These are phyloP conservation scores for Pythium phragmiticola DNA, from an alignment of 352 stramenopile species.

Conservation along the genomic window DNA sequence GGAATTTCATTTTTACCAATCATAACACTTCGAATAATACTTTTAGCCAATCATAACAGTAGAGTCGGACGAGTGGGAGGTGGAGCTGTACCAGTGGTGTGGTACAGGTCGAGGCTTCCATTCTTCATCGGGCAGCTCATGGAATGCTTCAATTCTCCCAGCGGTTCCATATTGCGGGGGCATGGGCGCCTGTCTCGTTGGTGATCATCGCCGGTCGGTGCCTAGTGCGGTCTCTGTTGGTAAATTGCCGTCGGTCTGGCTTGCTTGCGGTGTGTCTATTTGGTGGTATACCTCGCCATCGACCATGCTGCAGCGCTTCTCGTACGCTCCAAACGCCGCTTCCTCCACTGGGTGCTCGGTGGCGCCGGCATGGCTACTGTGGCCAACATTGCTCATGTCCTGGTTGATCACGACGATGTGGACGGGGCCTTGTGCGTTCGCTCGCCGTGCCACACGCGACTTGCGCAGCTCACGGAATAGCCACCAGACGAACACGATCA, in stretches of 20 bases:
- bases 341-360: neutral
- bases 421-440: neutral
- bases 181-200: neutral
- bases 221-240: neutral
- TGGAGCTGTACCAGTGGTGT: neutral
- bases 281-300: neutral
- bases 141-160: neutral
- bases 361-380: too few relatives aligned
- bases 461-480: constrained; percentile 6
- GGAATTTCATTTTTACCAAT: neutral
- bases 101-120: neutral
- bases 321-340: neutral
- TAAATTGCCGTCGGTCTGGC: neutral
- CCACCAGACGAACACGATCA: constrained; percentile 25
- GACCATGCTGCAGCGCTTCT: neutral
- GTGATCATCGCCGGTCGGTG: neutral
- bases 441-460: neutral
- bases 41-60: constrained; percentile 7
- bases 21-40: neutral
- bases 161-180: neutral
- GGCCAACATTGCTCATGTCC: constrained; percentile 9
- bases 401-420: constrained; percentile 19
- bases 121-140: neutral
- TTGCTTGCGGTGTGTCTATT: neutral
- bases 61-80: neutral